Percentiles rank a stretch among this genome's conserved stretches.
These are phyloP conservation scores for Neopestalotiopsis clavispora DNA, from an alignment of 2,329 filamentous ascomycete species.

Conservation along the genomic window DNA sequence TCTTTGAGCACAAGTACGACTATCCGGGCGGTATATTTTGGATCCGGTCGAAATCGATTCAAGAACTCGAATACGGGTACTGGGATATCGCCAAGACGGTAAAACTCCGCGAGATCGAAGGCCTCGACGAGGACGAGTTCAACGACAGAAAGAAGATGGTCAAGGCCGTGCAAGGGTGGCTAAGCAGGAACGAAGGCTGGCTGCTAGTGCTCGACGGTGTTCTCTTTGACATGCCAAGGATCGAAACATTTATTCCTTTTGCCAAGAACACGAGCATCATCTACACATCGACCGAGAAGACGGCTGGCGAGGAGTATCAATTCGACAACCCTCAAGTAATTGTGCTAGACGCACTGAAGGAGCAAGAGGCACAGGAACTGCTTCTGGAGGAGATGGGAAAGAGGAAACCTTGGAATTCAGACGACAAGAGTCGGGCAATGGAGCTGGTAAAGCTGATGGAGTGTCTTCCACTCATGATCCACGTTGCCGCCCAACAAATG, in stretches of 20 bases:
- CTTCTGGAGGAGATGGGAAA: constrained; percentile 68
- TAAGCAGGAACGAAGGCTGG: constrained; percentile 67
- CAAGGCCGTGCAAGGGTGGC: constrained; percentile 63
- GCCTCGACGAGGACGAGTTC: constrained; percentile 42
- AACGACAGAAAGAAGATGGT: constrained; percentile 54
- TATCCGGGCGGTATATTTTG: constrained; percentile 74
- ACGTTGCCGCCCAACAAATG: constrained; percentile 66
- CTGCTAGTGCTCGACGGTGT: constrained; percentile 71
- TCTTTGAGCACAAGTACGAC: constrained; percentile 61
- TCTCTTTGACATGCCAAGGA: constrained; percentile 61
- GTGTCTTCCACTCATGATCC: constrained; percentile 69
- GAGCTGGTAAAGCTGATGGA: constrained; percentile 69
- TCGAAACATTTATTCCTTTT: constrained; percentile 69
- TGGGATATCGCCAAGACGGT: constrained; percentile 69
- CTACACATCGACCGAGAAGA: constrained; percentile 69
- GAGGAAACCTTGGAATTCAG: constrained; percentile 55
- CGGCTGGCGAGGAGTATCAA: constrained; percentile 56
- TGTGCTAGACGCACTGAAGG: constrained; percentile 57
- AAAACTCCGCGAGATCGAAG: constrained; percentile 49
- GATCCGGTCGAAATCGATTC: constrained; percentile 65
- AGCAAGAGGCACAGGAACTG: constrained; percentile 62
- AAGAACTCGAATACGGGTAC: constrained; percentile 65
- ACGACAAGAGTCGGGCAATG: constrained; percentile 61
- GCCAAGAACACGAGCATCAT: constrained; percentile 67
- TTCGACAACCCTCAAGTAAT: constrained; percentile 65